Base-by-base conservation (phyloP, 805 yeast species). In the Sporopachydermia quercuum region DNA sequence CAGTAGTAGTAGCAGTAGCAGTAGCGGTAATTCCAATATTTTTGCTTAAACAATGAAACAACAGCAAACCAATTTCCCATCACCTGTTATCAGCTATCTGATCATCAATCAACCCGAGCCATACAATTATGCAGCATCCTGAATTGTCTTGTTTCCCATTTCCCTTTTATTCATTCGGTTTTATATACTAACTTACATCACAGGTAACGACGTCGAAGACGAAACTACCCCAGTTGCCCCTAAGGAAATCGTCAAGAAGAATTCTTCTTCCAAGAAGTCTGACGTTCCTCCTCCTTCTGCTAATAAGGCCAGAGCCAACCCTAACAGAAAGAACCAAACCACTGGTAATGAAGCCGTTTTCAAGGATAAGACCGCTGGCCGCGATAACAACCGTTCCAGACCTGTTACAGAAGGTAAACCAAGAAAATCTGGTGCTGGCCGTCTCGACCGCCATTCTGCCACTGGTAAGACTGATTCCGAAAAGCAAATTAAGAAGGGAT, bases 321-420 rank as follows among this genome's bases (percentile, higher is more conserved):
- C 58, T 37, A 68, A 78, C 56, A 70, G 70, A 61, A 41, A 46
- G 44, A 42, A 50, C 13, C 50, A 50, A 39, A 67, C 78, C 43
- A 65, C 84, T 52, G 94, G 91, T 63, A 86, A 84, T 70, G 94
- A 85, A 57, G 94, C 85, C 53, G 94, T 93, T 47, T 65, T 77
- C 62, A 77, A 68, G 63, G 75, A 66, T 71, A 77, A 74, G 69
- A 58, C 63, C 58, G 75, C 78, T 62, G 91, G 91, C 72, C 71
- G 74, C 51, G 45, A 58, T 45, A 71, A 71, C 62, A 64, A 71
- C 68, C 63, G 60, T 49, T 57, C 68, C 45, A 63, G 57, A 49
- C 60, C 61, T n/a, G 30, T 23, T n/a, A n/a, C n/a, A 8, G 30
- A 23, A n/a, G 30, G 30, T 8, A 23, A 23, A 23, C 30, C 30